phyloP scores from a whole-genome alignment of 1,284 basidiomycete genomes.

The Cryptococcus sp. region DNA sequence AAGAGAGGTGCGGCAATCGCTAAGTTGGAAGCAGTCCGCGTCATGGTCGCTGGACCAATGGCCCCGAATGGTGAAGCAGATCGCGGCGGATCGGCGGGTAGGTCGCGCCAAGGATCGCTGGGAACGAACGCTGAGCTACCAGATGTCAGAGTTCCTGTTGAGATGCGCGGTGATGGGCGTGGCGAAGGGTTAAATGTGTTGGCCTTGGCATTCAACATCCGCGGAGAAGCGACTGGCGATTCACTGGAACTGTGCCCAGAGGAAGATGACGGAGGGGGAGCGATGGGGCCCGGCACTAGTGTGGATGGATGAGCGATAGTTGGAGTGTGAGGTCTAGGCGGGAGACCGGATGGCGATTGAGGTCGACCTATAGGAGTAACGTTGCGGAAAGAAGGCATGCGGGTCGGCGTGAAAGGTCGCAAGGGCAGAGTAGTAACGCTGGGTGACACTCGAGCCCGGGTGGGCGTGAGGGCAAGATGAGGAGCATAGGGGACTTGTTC shows the following conservation, averaged over 20 bases:
- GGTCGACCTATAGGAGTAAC: conserved; percentile 47
- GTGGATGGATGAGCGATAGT: conserved; percentile 37
- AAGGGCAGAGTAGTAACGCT: conserved; percentile 29
- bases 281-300: conserved; percentile 53
- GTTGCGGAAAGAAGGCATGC: conserved; percentile 49
- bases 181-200: conserved; percentile 69
- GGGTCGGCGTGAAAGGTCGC: conserved; percentile 51
- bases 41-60: conserved; percentile 59
- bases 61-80: conserved; percentile 43
- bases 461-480: conserved; percentile 38
- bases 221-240: conserved; percentile 60
- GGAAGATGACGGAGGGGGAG: conserved; percentile 58
- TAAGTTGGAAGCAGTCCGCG: conserved; percentile 69
- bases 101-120: conserved; percentile 46
- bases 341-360: conserved; percentile 33
- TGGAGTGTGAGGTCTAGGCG: conserved; percentile 25
- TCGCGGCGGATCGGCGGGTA: conserved; percentile 31
- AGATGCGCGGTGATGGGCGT: conserved; percentile 71
- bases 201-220: conserved; percentile 66
- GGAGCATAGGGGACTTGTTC: conserved; percentile 47
- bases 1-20: conserved; percentile 84
- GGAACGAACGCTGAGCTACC: conserved; percentile 60
- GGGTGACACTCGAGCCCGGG: conserved; percentile 39
- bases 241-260: conserved; percentile 60
- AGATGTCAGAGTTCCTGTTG: conserved; percentile 55